These are phyloP conservation scores for Podila clonocystis DNA, from an alignment of 192 early-diverging fungal species.

Conservation along the genomic window DNA sequence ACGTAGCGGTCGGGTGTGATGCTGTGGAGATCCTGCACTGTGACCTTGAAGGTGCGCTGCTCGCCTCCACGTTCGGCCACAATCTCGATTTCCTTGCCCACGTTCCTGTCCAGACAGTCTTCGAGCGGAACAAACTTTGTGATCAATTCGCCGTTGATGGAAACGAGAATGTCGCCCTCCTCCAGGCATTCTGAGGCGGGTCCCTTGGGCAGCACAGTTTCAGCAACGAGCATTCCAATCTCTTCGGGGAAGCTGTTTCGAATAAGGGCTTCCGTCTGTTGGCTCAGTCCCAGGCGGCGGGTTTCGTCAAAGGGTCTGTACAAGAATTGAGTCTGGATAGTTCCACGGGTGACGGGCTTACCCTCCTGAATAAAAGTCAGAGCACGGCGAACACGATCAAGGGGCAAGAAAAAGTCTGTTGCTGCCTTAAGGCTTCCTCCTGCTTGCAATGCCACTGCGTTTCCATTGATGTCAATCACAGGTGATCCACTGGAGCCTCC, in stretches of 20 bases:
- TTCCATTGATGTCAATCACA: conserved; percentile 83
- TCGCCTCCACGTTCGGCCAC: conserved; percentile 80
- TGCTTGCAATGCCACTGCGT: conserved; percentile 85
- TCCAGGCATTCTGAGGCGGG: conserved; percentile 73
- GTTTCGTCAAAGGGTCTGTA: conserved; percentile 84
- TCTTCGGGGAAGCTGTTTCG: conserved; percentile 68
- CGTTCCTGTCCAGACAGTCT: conserved; percentile 74
- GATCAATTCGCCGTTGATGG: conserved; percentile 74
- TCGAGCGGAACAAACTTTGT: conserved; percentile 88
- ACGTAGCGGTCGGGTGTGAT: conserved; percentile 88
- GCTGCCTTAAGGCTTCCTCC: conserved; percentile 77
- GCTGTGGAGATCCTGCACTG: conserved; percentile 78
- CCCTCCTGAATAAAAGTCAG: conserved; percentile 61
- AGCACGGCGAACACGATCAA: conserved; percentile 76
- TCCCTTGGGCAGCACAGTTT: conserved; percentile 78
- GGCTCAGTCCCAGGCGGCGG: conserved; percentile 71
- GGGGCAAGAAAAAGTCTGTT: conserved; percentile 88
- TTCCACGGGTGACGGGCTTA: conserved; percentile 65
- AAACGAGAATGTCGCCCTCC: conserved; percentile 81
- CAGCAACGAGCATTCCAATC: conserved; percentile 84
- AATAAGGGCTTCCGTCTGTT: conserved; percentile 69
- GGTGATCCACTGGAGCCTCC: conserved; percentile 84
- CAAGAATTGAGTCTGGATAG: conserved; percentile 78
- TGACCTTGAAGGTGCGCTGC: conserved; percentile 63
- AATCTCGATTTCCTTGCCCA: conserved; percentile 65